Evolutionary conservation across 169 alveolate species (phyloP).

Genomic region (Plasmodium ovale): DNA sequence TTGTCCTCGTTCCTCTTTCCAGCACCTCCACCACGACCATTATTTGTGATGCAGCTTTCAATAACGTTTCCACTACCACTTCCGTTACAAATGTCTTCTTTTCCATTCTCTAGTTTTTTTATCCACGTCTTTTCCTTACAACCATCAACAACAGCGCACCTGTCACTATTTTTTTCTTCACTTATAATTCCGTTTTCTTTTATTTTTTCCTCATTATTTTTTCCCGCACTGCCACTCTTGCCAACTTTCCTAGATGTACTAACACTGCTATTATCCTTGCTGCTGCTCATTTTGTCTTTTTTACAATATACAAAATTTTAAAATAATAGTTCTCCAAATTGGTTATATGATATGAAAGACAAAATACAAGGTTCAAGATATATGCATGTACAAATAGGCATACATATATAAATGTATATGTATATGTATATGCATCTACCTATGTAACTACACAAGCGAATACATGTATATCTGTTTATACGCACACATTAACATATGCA

Average conservation of each 20-base stretch:
- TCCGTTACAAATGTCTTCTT: slow-evolving; percentile 1
- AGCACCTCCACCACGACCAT: not conserved
- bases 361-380: too few relatives aligned
- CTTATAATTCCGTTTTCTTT: slow-evolving; percentile 18
- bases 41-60: not conserved
- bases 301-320: too few relatives aligned
- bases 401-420: not conserved
- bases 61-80: not conserved
- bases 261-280: not conserved
- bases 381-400: too few relatives aligned
- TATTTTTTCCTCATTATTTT: slow-evolving; percentile 10
- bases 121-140: not conserved
- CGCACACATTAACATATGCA: not conserved
- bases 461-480: not conserved
- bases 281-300: slow-evolving; percentile 17
- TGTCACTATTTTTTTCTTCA: slow-evolving; percentile 23
- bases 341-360: too few relatives aligned
- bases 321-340: too few relatives aligned
- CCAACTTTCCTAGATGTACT: not conserved
- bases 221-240: not conserved
- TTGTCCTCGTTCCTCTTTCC: not conserved
- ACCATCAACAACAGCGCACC: not conserved
- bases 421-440: slow-evolving; percentile 2
- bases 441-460: not conserved
- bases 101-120: not conserved